These are phyloP conservation scores for Scheffersomyces illinoinensis DNA, from an alignment of 1,139 yeast species.

Conservation along the genomic window DNA sequence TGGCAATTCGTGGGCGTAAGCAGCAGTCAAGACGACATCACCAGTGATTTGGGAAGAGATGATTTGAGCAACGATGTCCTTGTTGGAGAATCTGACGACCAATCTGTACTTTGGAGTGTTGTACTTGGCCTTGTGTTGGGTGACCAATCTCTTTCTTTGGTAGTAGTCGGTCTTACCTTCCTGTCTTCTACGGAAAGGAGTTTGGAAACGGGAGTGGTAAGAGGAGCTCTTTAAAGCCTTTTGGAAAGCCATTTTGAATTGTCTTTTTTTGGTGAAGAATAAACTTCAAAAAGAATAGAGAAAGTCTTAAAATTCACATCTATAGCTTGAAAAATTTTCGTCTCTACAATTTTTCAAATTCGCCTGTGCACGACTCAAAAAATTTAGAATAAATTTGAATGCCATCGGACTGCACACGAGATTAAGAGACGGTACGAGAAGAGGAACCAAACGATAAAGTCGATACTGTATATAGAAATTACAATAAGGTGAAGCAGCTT, in stretches of 20 bases:
- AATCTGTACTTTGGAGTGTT: slow-evolving; percentile 99
- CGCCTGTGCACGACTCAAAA: slow-evolving; percentile 8
- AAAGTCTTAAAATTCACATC: not conserved
- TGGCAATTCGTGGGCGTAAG: slow-evolving; percentile 99
- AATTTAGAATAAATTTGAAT: not conserved
- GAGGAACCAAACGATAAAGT: not conserved
- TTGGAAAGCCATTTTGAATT: slow-evolving; percentile 70
- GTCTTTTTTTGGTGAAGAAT: not conserved
- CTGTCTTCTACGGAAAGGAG: slow-evolving; percentile 99
- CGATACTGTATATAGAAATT: not conserved
- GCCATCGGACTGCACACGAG: not conserved
- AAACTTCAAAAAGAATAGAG: not conserved
- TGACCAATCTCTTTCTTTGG: slow-evolving; percentile 99
- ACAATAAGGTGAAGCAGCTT: not conserved
- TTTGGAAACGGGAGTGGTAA: slow-evolving; percentile 99
- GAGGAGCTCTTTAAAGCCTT: slow-evolving; percentile 78
- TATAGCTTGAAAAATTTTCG: slow-evolving; percentile 5
- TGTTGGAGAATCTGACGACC: slow-evolving; percentile 99
- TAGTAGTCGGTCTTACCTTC: slow-evolving; percentile 99
- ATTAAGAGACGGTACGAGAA: too few species aligned
- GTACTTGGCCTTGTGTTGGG: slow-evolving; percentile 99
- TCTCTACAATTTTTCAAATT: slow-evolving; percentile 7
- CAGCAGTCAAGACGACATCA: slow-evolving; percentile 94
- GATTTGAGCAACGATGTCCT: slow-evolving; percentile 97
- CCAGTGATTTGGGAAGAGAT: slow-evolving; percentile 96